Conservation (phyloP, 495 filamentous ascomycete genomes). For the Lasiosphaeris hirsuta region DNA sequence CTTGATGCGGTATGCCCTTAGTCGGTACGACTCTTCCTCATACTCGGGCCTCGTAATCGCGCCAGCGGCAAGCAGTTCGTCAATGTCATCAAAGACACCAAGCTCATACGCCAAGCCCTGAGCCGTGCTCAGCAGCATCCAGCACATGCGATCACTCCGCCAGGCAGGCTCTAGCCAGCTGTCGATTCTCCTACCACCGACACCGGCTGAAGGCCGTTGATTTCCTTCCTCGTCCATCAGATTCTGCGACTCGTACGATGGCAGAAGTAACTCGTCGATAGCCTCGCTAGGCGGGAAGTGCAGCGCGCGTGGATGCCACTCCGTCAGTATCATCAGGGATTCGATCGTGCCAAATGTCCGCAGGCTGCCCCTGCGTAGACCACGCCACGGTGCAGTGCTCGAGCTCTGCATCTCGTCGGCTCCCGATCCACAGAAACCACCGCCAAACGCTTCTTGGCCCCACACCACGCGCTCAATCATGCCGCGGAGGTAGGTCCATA, state of each 20-base stretch:
- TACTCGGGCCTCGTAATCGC: slow-evolving; percentile 57
- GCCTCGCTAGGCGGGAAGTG: slow-evolving; percentile 90
- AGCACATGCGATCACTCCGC: slow-evolving; percentile 95
- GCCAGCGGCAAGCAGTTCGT: slow-evolving; percentile 52
- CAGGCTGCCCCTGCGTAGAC: slow-evolving; percentile 67
- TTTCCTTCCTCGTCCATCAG: slow-evolving; percentile 48
- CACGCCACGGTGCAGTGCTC: slow-evolving; percentile 57
- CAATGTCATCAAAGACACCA: slow-evolving; percentile 87
- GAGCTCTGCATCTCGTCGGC: slow-evolving; percentile 58
- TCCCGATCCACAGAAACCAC: slow-evolving; percentile 78
- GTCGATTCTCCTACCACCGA: slow-evolving; percentile 72
- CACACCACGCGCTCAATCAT: slow-evolving; percentile 94
- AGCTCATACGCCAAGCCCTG: slow-evolving; percentile 89
- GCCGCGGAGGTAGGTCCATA: slow-evolving; percentile 91
- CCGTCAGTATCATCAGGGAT: slow-evolving; percentile 85
- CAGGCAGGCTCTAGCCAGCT: slow-evolving; percentile 97
- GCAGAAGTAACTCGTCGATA: slow-evolving; percentile 57
- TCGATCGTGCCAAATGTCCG: slow-evolving; percentile 91
- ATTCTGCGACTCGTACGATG: slow-evolving; percentile 42
- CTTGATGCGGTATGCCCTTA: slow-evolving; percentile 77
- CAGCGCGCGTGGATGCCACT: slow-evolving; percentile 93
- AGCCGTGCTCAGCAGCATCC: slow-evolving; percentile 93
- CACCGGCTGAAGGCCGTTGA: slow-evolving; percentile 42
- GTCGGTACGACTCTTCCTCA: slow-evolving; percentile 68
- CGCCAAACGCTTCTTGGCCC: slow-evolving; percentile 92